Base-by-base conservation (phyloP, 163 green algal genomes). In the Chlamydomonas reinhardtii region DNA sequence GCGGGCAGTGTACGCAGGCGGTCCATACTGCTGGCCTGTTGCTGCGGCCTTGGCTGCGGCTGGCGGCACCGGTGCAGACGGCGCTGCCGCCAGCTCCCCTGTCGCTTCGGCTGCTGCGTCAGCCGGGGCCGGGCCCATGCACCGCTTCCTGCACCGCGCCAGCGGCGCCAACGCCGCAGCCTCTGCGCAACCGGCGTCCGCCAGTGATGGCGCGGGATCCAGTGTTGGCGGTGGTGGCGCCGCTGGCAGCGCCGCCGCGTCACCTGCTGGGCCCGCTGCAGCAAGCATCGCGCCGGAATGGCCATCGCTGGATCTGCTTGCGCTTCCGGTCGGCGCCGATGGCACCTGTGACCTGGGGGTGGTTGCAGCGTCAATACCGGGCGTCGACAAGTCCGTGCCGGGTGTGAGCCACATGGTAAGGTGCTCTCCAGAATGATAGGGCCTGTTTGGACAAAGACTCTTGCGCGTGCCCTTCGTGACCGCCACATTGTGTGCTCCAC, bases 391-490 rank as follows among this genome's bases (percentile, higher is more conserved):
- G 0, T 62, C 22, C 25, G 78, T 85, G 64, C 11, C n/a, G 20
- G 78, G 68, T 25, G 78, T 85, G 32, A 12, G 19, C n/a, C 78
- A 85, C 61, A 54, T 85, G 78, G 68, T 85, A 22, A 14, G 78
- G 48, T 14, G 1, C 48, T 48, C 39, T 48, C 39, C 5, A 48
- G 39, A 5, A 8, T 8, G 39, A 8, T 5, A 48, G 5, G n/a
- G n/a, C n/a, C n/a, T n/a, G n/a, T n/a, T n/a, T n/a, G n/a, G n/a
- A 54, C 43, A 54, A 54, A 54, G 11, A 11, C 43, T 54, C 43
- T 16, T 54, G 43, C 6, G 43, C 43, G 43, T 54, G 43, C 43
- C 43, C 43, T 54, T 54, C 11, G n/a, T n/a, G n/a, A n/a, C n/a
- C n/a, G n/a, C n/a, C n/a, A n/a, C n/a, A n/a, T n/a, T n/a, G n/a